These are phyloP conservation scores for Dendrostoma leiphaemia DNA, from an alignment of 2,329 filamentous ascomycete species.

Conservation along the genomic window DNA sequence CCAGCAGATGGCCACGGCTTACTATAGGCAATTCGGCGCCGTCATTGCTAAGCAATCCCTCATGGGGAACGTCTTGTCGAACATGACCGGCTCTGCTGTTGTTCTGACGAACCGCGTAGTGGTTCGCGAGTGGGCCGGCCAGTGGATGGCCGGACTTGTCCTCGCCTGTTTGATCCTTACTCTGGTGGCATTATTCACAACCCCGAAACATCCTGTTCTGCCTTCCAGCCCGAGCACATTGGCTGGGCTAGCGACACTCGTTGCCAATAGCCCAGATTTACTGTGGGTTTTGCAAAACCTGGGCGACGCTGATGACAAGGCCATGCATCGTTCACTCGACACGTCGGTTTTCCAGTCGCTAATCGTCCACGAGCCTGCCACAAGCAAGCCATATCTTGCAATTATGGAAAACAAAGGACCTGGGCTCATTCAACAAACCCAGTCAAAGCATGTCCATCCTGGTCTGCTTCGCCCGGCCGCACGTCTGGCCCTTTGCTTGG, in stretches of 20 bases:
- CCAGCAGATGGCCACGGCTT: not conserved
- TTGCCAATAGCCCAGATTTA: not conserved
- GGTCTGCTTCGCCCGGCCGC: conserved; percentile 27
- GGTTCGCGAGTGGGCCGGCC: not conserved
- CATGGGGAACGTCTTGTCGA: not conserved
- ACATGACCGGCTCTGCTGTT: not conserved
- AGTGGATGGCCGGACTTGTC: not conserved
- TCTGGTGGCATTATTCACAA: not conserved
- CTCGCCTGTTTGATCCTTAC: not conserved
- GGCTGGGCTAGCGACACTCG: not conserved
- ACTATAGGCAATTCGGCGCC: not conserved
- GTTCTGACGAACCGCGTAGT: not conserved
- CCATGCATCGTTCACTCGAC: not conserved
- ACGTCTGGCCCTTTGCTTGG: conserved; percentile 26
- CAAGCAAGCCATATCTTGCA: not conserved
- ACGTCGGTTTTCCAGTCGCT: not conserved
- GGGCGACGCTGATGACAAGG: not conserved
- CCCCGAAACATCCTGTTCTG: not conserved
- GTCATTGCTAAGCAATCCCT: not conserved
- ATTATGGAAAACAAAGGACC: not conserved
- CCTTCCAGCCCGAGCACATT: not conserved
- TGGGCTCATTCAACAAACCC: no score
- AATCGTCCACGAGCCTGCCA: not conserved
- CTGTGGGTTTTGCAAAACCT: not conserved
- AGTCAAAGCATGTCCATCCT: conserved; percentile 28